Percentiles rank a stretch among this genome's conserved stretches.
Evolutionary conservation across 768 basidiomycete species (phyloP).

Genomic region (Kwoniella dendrophila): DNA sequence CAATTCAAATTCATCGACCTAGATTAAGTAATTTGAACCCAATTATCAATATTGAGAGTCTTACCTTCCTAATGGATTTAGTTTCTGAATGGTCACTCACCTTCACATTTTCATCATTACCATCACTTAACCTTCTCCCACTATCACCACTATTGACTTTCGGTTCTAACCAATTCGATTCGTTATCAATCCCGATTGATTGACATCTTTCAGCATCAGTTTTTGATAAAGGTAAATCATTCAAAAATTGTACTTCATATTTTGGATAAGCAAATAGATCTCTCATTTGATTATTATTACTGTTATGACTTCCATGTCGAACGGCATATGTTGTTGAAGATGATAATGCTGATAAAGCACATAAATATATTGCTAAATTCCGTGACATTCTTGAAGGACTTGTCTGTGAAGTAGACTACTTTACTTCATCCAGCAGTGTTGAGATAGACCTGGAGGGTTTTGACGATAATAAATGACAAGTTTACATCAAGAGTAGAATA

Average conservation of each 20-base stretch:
- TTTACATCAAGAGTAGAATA: too few species aligned
- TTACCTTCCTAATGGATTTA: too few species aligned
- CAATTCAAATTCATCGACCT: conserved; percentile 33
- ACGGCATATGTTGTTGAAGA: conserved; percentile 18
- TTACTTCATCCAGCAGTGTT: too few species aligned
- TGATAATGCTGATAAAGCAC: conserved; percentile 27
- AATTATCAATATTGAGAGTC: too few species aligned
- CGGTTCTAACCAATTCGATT: conserved; percentile 28
- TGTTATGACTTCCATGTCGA: too few species aligned
- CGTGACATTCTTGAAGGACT: too few species aligned
- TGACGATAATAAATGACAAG: too few species aligned
- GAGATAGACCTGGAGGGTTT: too few species aligned
- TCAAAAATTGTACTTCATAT: conserved; percentile 51
- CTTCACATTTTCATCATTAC: conserved; percentile 7
- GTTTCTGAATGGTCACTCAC: conserved; percentile 11
- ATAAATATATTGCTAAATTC: conserved; percentile 41
- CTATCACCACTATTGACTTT: background rate
- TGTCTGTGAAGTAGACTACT: too few species aligned
- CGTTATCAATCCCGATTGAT: conserved; percentile 19
- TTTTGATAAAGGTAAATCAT: conserved; percentile 43
- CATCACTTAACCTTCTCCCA: conserved; percentile 25
- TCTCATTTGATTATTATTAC: conserved; percentile 34
- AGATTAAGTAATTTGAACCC: too few species aligned
- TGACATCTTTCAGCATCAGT: conserved; percentile 40
- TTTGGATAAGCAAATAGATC: conserved; percentile 51